These are phyloP conservation scores for Gastrodia elata DNA, from an alignment of 106 monocot species.

Conservation along the genomic window DNA sequence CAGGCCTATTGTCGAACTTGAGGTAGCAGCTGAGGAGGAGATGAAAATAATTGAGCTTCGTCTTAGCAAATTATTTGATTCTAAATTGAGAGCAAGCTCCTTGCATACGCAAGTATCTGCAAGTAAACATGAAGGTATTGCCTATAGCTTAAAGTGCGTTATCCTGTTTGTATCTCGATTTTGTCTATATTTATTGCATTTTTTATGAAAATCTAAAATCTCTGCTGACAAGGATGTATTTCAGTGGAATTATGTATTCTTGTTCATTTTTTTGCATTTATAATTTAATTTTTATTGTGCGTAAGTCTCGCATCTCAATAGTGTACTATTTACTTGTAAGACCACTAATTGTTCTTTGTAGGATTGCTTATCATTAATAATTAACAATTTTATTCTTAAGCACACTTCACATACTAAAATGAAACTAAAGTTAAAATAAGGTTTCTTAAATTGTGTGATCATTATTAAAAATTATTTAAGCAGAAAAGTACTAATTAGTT, in stretches of 20 bases:
- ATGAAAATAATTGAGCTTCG: conserved; percentile 78
- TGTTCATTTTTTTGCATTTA: background rate
- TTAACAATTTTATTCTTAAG: no score
- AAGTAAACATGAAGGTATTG: conserved; percentile 47
- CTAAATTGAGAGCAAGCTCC: conserved; percentile 15
- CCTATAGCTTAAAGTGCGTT: background rate
- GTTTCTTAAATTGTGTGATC: no score
- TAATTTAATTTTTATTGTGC: background rate
- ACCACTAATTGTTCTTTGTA: no score
- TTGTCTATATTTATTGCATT: background rate
- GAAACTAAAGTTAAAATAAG: no score
- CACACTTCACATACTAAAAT: no score
- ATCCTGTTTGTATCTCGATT: background rate
- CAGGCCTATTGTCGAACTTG: conserved; percentile 80
- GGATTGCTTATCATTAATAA: no score
- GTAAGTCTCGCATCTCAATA: no score
- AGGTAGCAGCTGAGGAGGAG: conserved; percentile 66
- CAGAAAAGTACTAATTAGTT: no score
- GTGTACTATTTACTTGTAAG: no score
- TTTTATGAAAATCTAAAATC: background rate
- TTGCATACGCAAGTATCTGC: conserved; percentile 11
- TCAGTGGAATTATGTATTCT: background rate
- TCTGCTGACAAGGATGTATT: background rate
- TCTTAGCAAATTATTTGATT: conserved; percentile 52
- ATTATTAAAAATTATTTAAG: no score